Base-by-base conservation (phyloP, 169 alveolate species). In the Perkinsus olseni region DNA sequence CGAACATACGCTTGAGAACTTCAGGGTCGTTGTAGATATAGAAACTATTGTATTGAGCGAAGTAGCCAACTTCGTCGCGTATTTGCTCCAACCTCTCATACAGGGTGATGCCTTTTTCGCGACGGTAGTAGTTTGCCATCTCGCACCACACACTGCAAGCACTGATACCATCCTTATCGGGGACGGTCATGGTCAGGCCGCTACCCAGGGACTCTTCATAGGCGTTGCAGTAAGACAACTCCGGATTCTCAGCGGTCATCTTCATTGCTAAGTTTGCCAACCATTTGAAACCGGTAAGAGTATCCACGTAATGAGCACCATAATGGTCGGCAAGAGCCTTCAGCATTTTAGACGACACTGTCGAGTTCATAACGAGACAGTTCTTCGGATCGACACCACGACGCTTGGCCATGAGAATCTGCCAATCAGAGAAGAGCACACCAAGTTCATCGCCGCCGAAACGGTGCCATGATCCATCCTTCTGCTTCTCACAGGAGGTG, bases 361-460 rank as follows among this genome's bases (percentile, higher is more conserved):
- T 95, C 36, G 96, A 94, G 37, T 95, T 94, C 11, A 95, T 82
- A 92, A 95, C 93, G 31, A 95, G 96, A 94, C 94, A 94, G 39
- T 95, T 94, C 1, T 94, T 74, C 36, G 74, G 91, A 37, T 93
- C 96, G 38, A 91, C 94, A 91, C 93, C 82, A 92, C 94, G 91
- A 38, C 92, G 74, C 62, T 74, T 95, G 91, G 93, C 74, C 28
- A 92, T 92, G 48, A 92, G 92, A 91, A 94, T 91, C 38, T 94
- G 39, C 92, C 74, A 95, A 37, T 96, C 92, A 6, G 95, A 95
- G 38, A 96, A 92, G 36, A 95, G 93, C 10, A 96, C 90, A 74
- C 96, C 97, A 38, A 96, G 94, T 90, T 96, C 97, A 74, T 95
- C 96, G 13, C 97, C 96, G 11, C 96, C 91, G 74, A 93, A 96